Evolutionary conservation across 805 yeast species (phyloP).

Genomic region (Scheffersomyces ergatensis): DNA sequence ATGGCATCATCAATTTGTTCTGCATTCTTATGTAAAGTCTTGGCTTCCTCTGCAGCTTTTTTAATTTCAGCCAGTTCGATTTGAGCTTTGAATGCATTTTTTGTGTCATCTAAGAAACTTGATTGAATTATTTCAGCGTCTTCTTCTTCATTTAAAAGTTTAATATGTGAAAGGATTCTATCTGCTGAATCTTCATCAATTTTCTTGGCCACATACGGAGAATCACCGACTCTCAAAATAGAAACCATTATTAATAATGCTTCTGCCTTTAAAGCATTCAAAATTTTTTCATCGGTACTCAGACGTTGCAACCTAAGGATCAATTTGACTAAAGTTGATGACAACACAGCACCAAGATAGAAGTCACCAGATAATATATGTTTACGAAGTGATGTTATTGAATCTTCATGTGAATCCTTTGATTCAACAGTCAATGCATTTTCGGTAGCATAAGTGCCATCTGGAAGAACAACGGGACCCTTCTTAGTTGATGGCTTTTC

Average conservation of each 20-base stretch:
- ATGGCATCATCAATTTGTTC: conserved; percentile 79
- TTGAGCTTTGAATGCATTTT: conserved; percentile 75
- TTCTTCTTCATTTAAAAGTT: conserved; percentile 69
- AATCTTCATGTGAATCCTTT: conserved; percentile 29
- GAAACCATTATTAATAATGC: conserved; percentile 92
- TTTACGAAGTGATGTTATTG: conserved; percentile 73
- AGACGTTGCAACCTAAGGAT: conserved; percentile 70
- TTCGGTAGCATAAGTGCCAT: conserved; percentile 98
- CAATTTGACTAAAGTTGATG: conserved; percentile 85
- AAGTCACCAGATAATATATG: conserved; percentile 84
- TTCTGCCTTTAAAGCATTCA: conserved; percentile 90
- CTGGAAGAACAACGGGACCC: conserved; percentile 91
- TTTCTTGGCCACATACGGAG: conserved; percentile 62
- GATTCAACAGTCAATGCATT: conserved; percentile 62
- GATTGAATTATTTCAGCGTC: conserved; percentile 49
- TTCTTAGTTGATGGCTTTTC: conserved; percentile 22
- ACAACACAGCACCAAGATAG: conserved; percentile 83
- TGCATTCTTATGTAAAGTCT: conserved; percentile 58
- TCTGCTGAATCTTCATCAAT: conserved; percentile 98
- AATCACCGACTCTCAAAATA: conserved; percentile 82
- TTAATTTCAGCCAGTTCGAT: conserved; percentile 58
- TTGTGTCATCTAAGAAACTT: conserved; percentile 86
- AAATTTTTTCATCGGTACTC: conserved; percentile 49
- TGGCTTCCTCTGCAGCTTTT: conserved; percentile 55
- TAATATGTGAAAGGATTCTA: conserved; percentile 84